Evolutionary conservation across 768 basidiomycete species (phyloP).

Genomic region (Trametes punicea): DNA sequence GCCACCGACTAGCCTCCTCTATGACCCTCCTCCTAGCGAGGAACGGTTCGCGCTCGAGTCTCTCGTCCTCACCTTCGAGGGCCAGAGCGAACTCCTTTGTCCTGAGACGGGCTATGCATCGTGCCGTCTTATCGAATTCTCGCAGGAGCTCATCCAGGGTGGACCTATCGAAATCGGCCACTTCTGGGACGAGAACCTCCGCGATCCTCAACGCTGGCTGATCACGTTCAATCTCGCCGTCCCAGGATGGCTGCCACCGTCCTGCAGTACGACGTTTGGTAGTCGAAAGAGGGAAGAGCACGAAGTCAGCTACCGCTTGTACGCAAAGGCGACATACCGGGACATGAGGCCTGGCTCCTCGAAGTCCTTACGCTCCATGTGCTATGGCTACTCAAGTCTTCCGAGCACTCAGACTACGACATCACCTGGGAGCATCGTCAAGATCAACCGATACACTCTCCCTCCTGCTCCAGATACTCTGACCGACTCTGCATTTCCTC

Average conservation of each 20-base stretch:
- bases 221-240: slow-evolving; percentile 76
- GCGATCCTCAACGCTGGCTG: slow-evolving; percentile 63
- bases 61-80: slow-evolving; percentile 76
- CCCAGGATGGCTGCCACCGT: slow-evolving; percentile 88
- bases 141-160: slow-evolving; percentile 56
- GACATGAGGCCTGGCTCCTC: slow-evolving; percentile 40
- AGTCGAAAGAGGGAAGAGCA: slow-evolving; percentile 37
- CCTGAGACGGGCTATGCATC: slow-evolving; percentile 64
- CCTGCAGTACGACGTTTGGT: slow-evolving; percentile 42
- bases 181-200: slow-evolving; percentile 57
- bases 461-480: slow-evolving; percentile 35
- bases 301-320: slow-evolving; percentile 64
- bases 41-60: slow-evolving; percentile 61
- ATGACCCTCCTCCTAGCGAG: slow-evolving; percentile 45
- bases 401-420: slow-evolving; percentile 37
- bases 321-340: slow-evolving; percentile 61
- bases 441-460: slow-evolving; percentile 49
- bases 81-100: slow-evolving; percentile 74
- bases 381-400: slow-evolving; percentile 57
- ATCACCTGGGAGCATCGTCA: slow-evolving; percentile 41
- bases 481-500: slow-evolving; percentile 28
- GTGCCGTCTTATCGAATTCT: slow-evolving; percentile 62
- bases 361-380: slow-evolving; percentile 45
- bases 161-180: slow-evolving; percentile 59
- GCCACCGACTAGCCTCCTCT: slow-evolving; percentile 49